Percentiles rank a stretch among this genome's conserved stretches.
Conservation (phyloP, 352 stramenopile genomes). For the Saprolegnia diclina region DNA sequence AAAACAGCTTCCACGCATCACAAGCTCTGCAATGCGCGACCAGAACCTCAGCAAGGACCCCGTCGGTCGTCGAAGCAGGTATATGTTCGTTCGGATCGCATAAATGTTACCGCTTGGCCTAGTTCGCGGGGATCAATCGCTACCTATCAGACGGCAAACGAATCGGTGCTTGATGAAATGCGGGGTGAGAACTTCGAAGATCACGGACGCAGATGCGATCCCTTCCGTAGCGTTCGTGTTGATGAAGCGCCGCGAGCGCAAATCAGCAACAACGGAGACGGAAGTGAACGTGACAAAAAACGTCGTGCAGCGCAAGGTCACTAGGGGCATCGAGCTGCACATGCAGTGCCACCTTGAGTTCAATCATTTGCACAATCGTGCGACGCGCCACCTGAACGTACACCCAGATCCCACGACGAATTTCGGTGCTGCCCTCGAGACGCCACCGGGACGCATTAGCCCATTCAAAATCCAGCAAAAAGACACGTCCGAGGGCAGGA, state of each 20-base stretch:
- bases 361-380: conserved; percentile 12
- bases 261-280: not conserved
- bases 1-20: too few relatives aligned
- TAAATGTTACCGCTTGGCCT: not conserved
- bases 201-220: not conserved
- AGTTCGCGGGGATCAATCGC: not conserved
- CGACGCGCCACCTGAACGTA: conserved; percentile 15
- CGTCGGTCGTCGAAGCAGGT: not conserved
- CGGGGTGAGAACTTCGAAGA: not conserved
- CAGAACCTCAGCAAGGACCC: not conserved
- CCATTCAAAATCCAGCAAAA: conserved; percentile 1
- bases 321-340: conserved; percentile 1
- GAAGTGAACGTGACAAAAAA: not conserved
- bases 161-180: not conserved
- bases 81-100: not conserved
- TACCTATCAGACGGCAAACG: not conserved
- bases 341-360: conserved; percentile 22
- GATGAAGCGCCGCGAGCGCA: conserved; percentile 1
- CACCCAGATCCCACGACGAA: not conserved
- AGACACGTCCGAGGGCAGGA: not conserved
- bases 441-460: not conserved
- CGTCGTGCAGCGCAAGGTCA: not conserved
- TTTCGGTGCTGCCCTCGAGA: not conserved
- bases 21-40: not conserved
- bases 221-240: not conserved